Evolutionary conservation across 208 protist species (phyloP).

Genomic region (Wallacemonas sp.): DNA sequence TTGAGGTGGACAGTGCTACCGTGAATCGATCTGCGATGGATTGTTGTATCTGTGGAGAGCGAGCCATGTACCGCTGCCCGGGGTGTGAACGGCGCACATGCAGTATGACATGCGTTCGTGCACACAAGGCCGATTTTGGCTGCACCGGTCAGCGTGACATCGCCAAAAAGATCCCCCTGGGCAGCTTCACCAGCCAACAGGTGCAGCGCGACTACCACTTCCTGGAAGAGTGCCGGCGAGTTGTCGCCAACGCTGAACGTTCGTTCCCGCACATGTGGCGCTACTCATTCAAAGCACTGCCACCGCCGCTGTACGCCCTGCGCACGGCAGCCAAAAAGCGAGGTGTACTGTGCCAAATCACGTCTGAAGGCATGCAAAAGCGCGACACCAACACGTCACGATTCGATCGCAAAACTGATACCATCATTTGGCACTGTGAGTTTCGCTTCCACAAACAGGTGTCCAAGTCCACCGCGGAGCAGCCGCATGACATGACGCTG

Average conservation of each 20-base stretch:
- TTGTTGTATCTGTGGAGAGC: slow-evolving; percentile 72
- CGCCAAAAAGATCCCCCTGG: slow-evolving; percentile 52
- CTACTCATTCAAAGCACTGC: slow-evolving; percentile 69
- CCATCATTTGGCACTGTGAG: slow-evolving; percentile 81
- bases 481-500: neutral
- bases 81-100: slow-evolving; percentile 72
- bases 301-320: slow-evolving; percentile 69
- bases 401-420: slow-evolving; percentile 67
- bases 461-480: neutral
- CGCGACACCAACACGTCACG: slow-evolving; percentile 80
- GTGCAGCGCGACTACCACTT: slow-evolving; percentile 84
- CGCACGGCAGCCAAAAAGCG: slow-evolving; percentile 71
- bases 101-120: slow-evolving; percentile 73
- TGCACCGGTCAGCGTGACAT: slow-evolving; percentile 68
- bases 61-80: slow-evolving; percentile 75
- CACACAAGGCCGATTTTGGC: slow-evolving; percentile 65
- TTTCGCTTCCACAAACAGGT: slow-evolving; percentile 59
- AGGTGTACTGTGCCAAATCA: slow-evolving; percentile 89
- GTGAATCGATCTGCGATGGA: neutral
- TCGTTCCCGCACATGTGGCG: slow-evolving; percentile 42
- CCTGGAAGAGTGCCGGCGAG: slow-evolving; percentile 70
- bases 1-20: neutral
- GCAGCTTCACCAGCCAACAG: slow-evolving; percentile 70
- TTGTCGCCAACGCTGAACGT: slow-evolving; percentile 71
- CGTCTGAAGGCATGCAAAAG: slow-evolving; percentile 83